These are phyloP conservation scores for Talaromyces funiculosus DNA, from an alignment of 2,329 filamentous ascomycete genomes.

Conservation along the genomic window DNA sequence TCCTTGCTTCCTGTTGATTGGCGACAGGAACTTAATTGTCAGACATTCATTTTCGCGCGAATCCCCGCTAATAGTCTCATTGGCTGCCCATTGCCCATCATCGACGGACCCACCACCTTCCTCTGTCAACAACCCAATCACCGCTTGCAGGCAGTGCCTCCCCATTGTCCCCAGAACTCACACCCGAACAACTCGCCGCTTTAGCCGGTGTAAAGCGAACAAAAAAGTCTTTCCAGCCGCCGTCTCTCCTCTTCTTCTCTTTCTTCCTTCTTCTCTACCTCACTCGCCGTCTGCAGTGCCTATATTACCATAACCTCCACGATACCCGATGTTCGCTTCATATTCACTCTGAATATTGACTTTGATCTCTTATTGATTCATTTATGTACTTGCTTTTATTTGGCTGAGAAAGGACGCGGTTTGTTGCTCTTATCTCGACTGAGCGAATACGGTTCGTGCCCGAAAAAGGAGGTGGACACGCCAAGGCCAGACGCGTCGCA, in stretches of 20 bases:
- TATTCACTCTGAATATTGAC: no score
- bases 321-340: background rate
- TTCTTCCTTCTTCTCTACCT: background rate
- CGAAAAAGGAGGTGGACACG: background rate
- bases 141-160: conserved; percentile 23
- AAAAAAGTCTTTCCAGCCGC: conserved; percentile 25
- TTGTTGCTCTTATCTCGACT: background rate
- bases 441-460: background rate
- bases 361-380: background rate
- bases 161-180: conserved; percentile 22
- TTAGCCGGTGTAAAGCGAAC: conserved; percentile 30
- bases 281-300: no score
- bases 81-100: background rate
- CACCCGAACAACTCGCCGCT: conserved; percentile 24
- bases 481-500: conserved; percentile 7
- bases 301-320: background rate
- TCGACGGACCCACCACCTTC: conserved; percentile 18
- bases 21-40: background rate
- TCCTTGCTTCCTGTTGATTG: background rate
- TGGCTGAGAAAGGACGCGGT: background rate
- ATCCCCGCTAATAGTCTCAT: background rate
- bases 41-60: conserved; percentile 20
- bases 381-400: background rate
- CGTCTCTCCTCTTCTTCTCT: conserved; percentile 19
- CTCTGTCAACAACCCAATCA: conserved; percentile 24